Evolutionary conservation across 805 yeast genomes (phyloP), one percentile per base, ranked within the genome.

Genomic region (Candida railenensis): DNA sequence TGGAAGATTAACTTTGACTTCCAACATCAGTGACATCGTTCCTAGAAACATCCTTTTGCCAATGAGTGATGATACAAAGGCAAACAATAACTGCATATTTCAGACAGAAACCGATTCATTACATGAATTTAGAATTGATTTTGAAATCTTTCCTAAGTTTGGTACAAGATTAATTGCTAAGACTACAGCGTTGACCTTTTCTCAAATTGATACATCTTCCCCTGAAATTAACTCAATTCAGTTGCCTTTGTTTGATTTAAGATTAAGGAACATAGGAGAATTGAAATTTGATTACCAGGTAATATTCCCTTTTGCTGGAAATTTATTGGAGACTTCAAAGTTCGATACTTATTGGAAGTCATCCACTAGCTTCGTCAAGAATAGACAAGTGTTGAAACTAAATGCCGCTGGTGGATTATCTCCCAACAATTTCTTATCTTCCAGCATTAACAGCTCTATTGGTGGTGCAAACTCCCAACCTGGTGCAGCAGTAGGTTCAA

Each of bases 311-410:
- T 94, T 85, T 61, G 74, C 83, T 4, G 97, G 97, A 4, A 69
- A 68, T 0, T 85, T 96, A 3, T 69, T 92, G 48, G 97, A 91
- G 63, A 86, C 95, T 37, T 84, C 96, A 9, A 89, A 89, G 68
- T 90, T 87, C 61, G 97, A 91, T 59, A 92, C 98, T 0, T 92
- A 92, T 66, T 92, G 99, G 99, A 94, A 91, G 65, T 85, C 75
- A 1, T 71, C 96, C 0, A 87, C 97, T 0, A 78, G 85, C 39
- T 80, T 80, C 42, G 66, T 66, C 15, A 65, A 65, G 45, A 60
- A 57, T 43, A 56, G 55, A 40, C 56, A 58, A 12, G 12, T 39
- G 4, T 49, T 59, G 37, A 67, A 63, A 42, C 51, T 58, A 42
- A 68, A 65, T 50, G 65, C 65, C n/a, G 70, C 69, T 8, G 69